These are phyloP conservation scores for Talaromyces sp. DNA, from an alignment of 2,329 filamentous ascomycete genomes.

Conservation along the genomic window DNA sequence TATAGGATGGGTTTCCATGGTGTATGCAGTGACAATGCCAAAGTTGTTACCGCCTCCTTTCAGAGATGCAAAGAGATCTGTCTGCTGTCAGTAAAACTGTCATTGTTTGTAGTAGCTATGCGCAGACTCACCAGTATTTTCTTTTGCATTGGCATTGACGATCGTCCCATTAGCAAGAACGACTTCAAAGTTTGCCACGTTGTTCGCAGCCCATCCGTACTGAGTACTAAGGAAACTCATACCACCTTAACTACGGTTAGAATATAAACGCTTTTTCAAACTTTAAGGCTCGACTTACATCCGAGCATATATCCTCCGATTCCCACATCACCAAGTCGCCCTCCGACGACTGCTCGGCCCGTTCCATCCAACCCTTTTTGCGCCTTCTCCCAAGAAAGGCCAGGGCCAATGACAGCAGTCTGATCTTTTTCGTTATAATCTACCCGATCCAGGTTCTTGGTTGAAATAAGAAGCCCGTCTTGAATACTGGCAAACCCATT, in stretches of 20 bases:
- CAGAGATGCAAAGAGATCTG: constrained; percentile 46
- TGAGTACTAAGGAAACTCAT: constrained; percentile 56
- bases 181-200: constrained; percentile 51
- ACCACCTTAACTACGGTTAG: constrained; percentile 25
- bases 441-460: constrained; percentile 47
- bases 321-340: constrained; percentile 53
- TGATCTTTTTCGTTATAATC: constrained; percentile 38
- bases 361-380: constrained; percentile 34
- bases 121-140: constrained; percentile 32
- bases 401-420: constrained; percentile 45
- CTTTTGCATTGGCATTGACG: constrained; percentile 43
- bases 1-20: constrained; percentile 35
- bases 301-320: constrained; percentile 52
- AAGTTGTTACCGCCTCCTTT: constrained; percentile 50
- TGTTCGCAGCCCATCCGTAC: constrained; percentile 54
- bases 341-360: constrained; percentile 45
- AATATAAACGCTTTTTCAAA: background rate
- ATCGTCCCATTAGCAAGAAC: constrained; percentile 52
- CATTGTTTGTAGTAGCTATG: too few species aligned
- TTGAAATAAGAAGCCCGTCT: constrained; percentile 48
- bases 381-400: constrained; percentile 39
- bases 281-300: constrained; percentile 28
- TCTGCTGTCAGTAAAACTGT: background rate
- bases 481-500: constrained; percentile 51
- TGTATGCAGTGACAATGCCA: constrained; percentile 48